Evolutionary conservation across 2,329 filamentous ascomycete species (phyloP).

Genomic region (Trichoderma citrinoviride): DNA sequence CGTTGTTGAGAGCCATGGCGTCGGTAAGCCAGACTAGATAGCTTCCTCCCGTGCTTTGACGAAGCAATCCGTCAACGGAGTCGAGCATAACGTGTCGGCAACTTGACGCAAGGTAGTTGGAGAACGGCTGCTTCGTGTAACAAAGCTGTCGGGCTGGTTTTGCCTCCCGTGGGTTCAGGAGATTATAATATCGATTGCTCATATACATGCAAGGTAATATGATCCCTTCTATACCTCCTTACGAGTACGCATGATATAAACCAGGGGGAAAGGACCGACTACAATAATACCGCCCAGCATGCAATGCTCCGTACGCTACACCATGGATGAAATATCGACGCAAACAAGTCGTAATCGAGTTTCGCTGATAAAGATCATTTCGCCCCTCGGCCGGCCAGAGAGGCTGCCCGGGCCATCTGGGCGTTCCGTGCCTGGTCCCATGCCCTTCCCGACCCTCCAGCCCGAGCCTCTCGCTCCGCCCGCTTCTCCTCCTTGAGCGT

Average conservation of each 20-base stretch:
- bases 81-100: not conserved
- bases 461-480: conserved; percentile 54
- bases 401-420: conserved; percentile 52
- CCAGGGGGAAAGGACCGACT: not conserved
- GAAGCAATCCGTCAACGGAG: not conserved
- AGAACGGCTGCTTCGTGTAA: too few relatives aligned
- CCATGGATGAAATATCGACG: not conserved
- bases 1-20: conserved; percentile 1
- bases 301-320: conserved; percentile 1
- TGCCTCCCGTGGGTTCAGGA: too few relatives aligned
- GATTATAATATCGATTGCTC: too few relatives aligned
- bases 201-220: not conserved
- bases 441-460: conserved; percentile 53
- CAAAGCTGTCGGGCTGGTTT: too few relatives aligned
- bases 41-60: too few relatives aligned
- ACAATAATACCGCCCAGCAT: not conserved
- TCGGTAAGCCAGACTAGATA: not conserved
- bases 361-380: conserved; percentile 37
- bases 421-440: conserved; percentile 60
- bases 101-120: too few relatives aligned
- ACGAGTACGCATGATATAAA: not conserved
- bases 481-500: conserved; percentile 66
- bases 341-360: not conserved
- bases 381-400: conserved; percentile 56
- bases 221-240: not conserved